phyloP scores from a whole-genome alignment of 495 filamentous ascomycete species.

The Aspergillus sclerotioniger region DNA sequence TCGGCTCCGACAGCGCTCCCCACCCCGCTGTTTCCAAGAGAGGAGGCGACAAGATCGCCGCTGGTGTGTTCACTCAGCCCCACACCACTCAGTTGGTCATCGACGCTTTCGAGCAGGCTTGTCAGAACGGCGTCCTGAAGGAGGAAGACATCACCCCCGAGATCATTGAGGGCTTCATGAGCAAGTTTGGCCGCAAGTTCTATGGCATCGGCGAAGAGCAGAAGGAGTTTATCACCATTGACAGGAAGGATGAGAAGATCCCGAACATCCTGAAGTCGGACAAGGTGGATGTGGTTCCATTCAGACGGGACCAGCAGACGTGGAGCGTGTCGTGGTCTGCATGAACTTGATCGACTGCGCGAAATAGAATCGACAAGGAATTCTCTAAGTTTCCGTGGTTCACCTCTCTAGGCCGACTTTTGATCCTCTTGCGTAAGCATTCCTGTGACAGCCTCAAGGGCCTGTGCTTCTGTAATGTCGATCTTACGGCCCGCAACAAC shows the following conservation, averaged over 20 bases:
- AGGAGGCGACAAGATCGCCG: conserved; percentile 62
- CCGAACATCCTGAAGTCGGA: conserved; percentile 47
- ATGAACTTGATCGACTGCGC: conserved; percentile 10
- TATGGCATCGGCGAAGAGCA: conserved; percentile 56
- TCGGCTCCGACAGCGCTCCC: conserved; percentile 68
- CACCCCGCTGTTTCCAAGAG: conserved; percentile 75
- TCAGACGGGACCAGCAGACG: conserved; percentile 62
- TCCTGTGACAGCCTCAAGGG: conserved; percentile 43
- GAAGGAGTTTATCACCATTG: conserved; percentile 59
- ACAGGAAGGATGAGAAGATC: conserved; percentile 60
- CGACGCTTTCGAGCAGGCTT: conserved; percentile 67
- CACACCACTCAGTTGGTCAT: conserved; percentile 74
- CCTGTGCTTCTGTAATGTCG: conserved; percentile 44
- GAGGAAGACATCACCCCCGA: conserved; percentile 69
- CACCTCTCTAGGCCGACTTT: conserved; percentile 18
- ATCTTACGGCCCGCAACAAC: conserved; percentile 43
- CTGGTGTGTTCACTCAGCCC: conserved; percentile 90
- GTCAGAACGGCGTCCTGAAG: conserved; percentile 61
- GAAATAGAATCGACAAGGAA: background rate
- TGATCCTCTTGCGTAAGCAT: conserved; percentile 39
- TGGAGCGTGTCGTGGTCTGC: conserved; percentile 57
- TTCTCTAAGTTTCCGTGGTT: background rate
- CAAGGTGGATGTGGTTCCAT: conserved; percentile 67
- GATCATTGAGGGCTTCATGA: conserved; percentile 70
- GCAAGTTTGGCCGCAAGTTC: conserved; percentile 70